Evolutionary conservation across 495 filamentous ascomycete species (phyloP), one percentile per base, ranked within the genome.

Genomic region (Pyrenula aspistea): DNA sequence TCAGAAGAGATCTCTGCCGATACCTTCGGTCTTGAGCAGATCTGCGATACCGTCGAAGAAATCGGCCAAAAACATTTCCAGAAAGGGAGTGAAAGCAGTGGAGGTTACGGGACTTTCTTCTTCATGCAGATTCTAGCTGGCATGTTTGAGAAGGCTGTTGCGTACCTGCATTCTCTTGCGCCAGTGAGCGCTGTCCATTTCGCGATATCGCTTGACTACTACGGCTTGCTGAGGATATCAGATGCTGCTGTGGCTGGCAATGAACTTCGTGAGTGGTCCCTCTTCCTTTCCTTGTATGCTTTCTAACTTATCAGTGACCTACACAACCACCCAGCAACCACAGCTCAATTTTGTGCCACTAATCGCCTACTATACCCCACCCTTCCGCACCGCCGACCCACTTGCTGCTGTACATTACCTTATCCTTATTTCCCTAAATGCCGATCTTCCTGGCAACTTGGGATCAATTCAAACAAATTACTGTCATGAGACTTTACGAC

Each of bases 131-230:
- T 96, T 48, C 75, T 96, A 54, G 84, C 85, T 53, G 93, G 93
- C 61, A 86, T 96, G 84, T 99, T 95, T 63, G 93, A 99, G 73
- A 86, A 91, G 63, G 93, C 92, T 11, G 80, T 97, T 55, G 80
- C 85, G 19, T 96, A 92, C 69, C 78, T 99, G 31, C 95, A 93
- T 63, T 80, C 83, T 21, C 89, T 90, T 72, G 84, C 88, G 10
- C 93, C 93, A 57, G 84, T 94, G 52, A 88, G 93, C 61, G 92
- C 90, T 12, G 88, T 96, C 48, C 93, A 99, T 71, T 95, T 97
- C 66, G 89, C 89, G 36, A 88, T 97, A 63, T 88, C 84, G 1
- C 75, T 97, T 23, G 82, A 82, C 55, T 97, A 87, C 68, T 99
- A 99, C 65, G 93, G 93, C 15, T 80, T 99, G 31, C 71, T 99